These are phyloP conservation scores for Ulmus americana DNA, from an alignment of 331 rosid species.

Conservation along the genomic window DNA sequence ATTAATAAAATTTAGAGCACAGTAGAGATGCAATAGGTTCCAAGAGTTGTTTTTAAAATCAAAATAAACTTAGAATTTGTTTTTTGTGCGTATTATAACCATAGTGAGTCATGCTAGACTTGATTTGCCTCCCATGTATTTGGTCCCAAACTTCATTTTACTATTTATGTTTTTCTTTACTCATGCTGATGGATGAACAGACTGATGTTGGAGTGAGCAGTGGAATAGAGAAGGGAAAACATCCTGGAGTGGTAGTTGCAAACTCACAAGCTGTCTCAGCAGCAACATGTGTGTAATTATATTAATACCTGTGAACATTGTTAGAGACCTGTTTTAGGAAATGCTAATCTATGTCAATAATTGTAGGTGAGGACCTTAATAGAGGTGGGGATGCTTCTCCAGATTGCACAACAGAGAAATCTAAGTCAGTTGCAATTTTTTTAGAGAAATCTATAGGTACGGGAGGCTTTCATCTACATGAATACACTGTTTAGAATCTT, in stretches of 20 bases:
- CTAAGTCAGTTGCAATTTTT: neutral
- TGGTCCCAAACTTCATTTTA: neutral
- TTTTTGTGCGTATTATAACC: neutral
- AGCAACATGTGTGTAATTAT: constrained; percentile 5
- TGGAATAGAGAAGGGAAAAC: constrained; percentile 16
- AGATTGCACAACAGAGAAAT: neutral
- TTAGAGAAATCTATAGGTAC: constrained; percentile 6
- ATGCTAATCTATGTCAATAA: constrained; percentile 4
- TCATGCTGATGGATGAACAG: constrained; percentile 5
- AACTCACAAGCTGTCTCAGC: neutral
- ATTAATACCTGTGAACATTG: neutral
- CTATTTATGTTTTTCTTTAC: constrained; percentile 2
- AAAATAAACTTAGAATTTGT: too few species aligned
- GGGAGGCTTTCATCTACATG: neutral
- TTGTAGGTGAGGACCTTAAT: neutral
- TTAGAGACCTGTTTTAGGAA: neutral
- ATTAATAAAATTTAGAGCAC: too few species aligned
- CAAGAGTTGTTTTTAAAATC: too few species aligned
- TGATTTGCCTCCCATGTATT: neutral
- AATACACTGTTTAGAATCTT: neutral
- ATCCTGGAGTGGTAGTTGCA: constrained; percentile 1
- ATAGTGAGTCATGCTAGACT: neutral
- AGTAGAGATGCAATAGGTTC: too few species aligned
- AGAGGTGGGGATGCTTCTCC: neutral
- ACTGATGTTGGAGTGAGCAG: constrained; percentile 1